Percentiles rank a stretch among this genome's conserved stretches.
Evolutionary conservation across 2,329 filamentous ascomycete genomes (phyloP).

Genomic region (Hymenoscyphus occultus): DNA sequence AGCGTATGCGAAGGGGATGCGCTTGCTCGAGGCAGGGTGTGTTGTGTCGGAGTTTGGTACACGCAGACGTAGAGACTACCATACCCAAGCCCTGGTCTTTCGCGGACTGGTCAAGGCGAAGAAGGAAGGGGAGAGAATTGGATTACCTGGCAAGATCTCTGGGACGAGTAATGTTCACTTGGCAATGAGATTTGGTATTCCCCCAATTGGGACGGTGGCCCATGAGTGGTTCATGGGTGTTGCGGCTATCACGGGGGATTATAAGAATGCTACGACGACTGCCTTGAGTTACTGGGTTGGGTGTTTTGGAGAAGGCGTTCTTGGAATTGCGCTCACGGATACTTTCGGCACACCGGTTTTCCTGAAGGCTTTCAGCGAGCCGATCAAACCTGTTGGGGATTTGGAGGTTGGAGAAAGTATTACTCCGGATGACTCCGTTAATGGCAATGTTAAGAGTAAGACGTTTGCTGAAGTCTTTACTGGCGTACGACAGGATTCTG

Average conservation of each 20-base stretch:
- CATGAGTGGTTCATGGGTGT: slow-evolving; percentile 99
- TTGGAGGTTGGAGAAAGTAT: slow-evolving; percentile 22
- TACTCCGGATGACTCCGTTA: background rate
- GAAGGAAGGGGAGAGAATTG: slow-evolving; percentile 63
- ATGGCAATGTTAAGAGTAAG: slow-evolving; percentile 33
- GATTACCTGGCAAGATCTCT: slow-evolving; percentile 68
- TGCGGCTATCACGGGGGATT: slow-evolving; percentile 84
- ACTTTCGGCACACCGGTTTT: slow-evolving; percentile 94
- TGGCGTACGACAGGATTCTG: slow-evolving; percentile 70
- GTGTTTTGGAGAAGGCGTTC: slow-evolving; percentile 80
- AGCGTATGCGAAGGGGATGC: slow-evolving; percentile 76
- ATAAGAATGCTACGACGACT: slow-evolving; percentile 77
- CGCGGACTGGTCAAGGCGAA: slow-evolving; percentile 78
- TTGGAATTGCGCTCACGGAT: slow-evolving; percentile 89
- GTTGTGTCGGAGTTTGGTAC: slow-evolving; percentile 93
- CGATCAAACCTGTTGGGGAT: slow-evolving; percentile 47
- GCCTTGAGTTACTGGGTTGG: slow-evolving; percentile 86
- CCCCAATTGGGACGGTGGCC: slow-evolving; percentile 84
- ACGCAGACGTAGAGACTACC: slow-evolving; percentile 83
- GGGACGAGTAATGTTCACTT: slow-evolving; percentile 97
- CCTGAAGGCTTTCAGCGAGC: slow-evolving; percentile 75
- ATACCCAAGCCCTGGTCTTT: slow-evolving; percentile 90
- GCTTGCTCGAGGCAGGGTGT: slow-evolving; percentile 77
- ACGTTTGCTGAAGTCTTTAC: slow-evolving; percentile 66
- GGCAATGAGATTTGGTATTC: slow-evolving; percentile 85